Base-by-base conservation (phyloP, 2,329 filamentous ascomycete genomes). In the Trichophyton equinum region DNA sequence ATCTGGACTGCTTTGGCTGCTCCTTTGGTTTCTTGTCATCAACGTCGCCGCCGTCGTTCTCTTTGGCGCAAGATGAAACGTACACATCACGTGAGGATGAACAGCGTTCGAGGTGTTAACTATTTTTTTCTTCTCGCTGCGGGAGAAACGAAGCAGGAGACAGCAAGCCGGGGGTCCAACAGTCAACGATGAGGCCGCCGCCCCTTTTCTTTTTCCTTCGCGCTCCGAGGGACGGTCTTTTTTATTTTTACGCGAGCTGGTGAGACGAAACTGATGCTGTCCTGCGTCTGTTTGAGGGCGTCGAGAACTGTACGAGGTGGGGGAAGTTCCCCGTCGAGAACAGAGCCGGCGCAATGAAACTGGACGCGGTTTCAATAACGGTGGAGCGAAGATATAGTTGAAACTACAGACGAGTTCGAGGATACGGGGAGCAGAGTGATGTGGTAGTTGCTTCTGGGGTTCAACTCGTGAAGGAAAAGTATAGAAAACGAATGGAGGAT, bases 31-130 rank as follows among this genome's bases (percentile, higher is more conserved):
- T 11, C 9, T 15, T 15, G 20, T 13, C 22, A 4, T 27, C 46
- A 27, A 47, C 22, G 20, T 49, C 46, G 46, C 20, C 44, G 44
- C 8, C 40, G 36, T 18, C 11, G 25, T 18, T 44, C 40, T 44
- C 6, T 18, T 44, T 55, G 27, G 51, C 51, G 51, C 51, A 55
- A 55, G 27, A 55, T 58, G 56, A 58, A 58, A 58, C 56, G 9
- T 59, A 36, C 46, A 5, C 46, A 20, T 55, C 51, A 55, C 51
- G 51, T 55, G 51, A 33, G 51, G 22, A 15, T 55, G 27, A 30
- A n/a, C 47, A 15, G 33, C 33, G 18, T 51, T 55, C 27, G 51
- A 33, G 27, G 51, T 33, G 11, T n/a, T n/a, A 6, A 18, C 1
- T 18, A 18, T 18, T 4, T 27, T 13, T 3, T 47, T 47, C 25